Base-by-base conservation (phyloP, 179 eudicot genomes). In the Heliamphora pulchella region DNA sequence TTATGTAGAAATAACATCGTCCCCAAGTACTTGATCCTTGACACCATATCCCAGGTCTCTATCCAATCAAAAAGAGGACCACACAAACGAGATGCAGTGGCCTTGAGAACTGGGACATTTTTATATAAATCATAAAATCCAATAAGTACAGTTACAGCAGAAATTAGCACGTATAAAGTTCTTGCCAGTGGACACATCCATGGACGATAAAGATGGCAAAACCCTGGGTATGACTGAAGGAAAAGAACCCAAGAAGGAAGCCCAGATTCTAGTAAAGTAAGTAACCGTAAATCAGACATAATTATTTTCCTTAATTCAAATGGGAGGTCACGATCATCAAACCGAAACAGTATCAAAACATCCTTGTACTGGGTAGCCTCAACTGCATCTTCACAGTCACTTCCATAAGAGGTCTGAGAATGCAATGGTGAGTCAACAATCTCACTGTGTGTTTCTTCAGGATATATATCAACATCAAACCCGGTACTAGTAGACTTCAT, bases 101-200 rank as follows among this genome's bases (percentile, higher is more conserved):
- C 97, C 89, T 96, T 94, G 61, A 96, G 91, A 82, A 96, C 91
- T 13, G 98, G 98, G 79, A 96, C 98, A 85, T 96, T 96, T 88
- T 96, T 96, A 84, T 96, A 96, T 64, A 96, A 84, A 86, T 96
- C 99, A 79, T 92, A 96, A 85, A 96, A 96, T 22, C 98, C 99
- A 68, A 96, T 92, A 59, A 96, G 89, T 81, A 96, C 98, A 63
- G 99, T 96, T 75, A 88, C 85, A 84, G 89, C 72, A 64, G 97
- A 94, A 68, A 96, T 82, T 58, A 89, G 77, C 80, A 91, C 93
- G 74, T 94, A 96, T 61, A 93, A 85, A 61, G 87, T 84, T 94
- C 98, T 92, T 74, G 93, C 99, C 55, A 96, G 83, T 73, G 99
- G 99, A 80, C 99, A 96, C 98, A 96, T 96, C 99, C 99, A 96